These are phyloP conservation scores for Balansia obtecta DNA, from an alignment of 2,329 filamentous ascomycete genomes.

Conservation along the genomic window DNA sequence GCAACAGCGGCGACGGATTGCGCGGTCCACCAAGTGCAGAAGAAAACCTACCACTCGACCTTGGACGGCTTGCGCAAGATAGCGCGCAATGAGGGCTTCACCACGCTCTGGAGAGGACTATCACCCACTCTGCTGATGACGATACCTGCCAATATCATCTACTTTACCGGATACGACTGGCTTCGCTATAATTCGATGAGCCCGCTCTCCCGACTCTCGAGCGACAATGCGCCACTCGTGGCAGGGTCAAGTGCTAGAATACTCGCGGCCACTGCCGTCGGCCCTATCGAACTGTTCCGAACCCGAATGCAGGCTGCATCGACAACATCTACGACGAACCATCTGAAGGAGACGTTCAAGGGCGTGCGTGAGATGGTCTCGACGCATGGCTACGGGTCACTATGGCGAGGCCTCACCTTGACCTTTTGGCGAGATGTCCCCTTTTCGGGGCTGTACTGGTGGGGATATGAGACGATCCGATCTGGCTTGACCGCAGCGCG, in stretches of 20 bases:
- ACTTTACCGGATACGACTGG: constrained; percentile 97
- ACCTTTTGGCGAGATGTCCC: constrained; percentile 96
- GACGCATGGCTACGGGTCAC: constrained; percentile 60
- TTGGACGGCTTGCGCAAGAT: constrained; percentile 91
- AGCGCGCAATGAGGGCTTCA: constrained; percentile 77
- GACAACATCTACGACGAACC: constrained; percentile 44
- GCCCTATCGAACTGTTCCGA: constrained; percentile 86
- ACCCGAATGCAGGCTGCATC: constrained; percentile 79
- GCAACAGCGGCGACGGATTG: constrained; percentile 50
- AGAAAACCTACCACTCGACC: constrained; percentile 77
- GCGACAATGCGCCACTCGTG: constrained; percentile 65
- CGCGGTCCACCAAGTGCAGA: constrained; percentile 76
- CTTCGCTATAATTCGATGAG: constrained; percentile 62
- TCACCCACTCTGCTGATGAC: constrained; percentile 94
- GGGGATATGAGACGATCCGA: constrained; percentile 83
- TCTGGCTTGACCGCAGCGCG: constrained; percentile 58
- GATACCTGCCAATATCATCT: constrained; percentile 91
- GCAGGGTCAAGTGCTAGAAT: constrained; percentile 70
- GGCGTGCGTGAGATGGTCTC: constrained; percentile 71
- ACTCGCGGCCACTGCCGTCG: constrained; percentile 70
- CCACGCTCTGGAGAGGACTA: constrained; percentile 81
- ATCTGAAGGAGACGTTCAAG: constrained; percentile 67
- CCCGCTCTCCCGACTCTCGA: constrained; percentile 53
- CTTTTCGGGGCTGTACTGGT: constrained; percentile 96
- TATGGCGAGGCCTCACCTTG: constrained; percentile 83